phyloP scores from a whole-genome alignment of 2,329 filamentous ascomycete species.

The Fusarium sp. region DNA sequence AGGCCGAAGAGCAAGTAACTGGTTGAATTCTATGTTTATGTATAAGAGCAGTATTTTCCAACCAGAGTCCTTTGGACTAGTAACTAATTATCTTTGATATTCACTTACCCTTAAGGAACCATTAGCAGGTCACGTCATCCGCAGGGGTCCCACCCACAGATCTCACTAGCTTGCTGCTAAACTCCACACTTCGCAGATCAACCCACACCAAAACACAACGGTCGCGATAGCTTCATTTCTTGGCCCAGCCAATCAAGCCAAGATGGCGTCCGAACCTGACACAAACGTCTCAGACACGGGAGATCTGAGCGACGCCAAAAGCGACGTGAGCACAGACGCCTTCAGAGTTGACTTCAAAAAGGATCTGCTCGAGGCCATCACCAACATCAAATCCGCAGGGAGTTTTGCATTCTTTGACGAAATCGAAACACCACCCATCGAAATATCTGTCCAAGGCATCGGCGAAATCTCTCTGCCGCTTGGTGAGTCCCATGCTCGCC shows the following conservation, averaged over 20 bases:
- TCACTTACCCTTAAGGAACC: too few relatives aligned
- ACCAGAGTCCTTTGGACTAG: too few relatives aligned
- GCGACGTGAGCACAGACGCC: conserved; percentile 2
- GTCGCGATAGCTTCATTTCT: not conserved
- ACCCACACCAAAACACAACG: not conserved
- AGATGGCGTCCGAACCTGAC: not conserved
- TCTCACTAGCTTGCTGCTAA: too few relatives aligned
- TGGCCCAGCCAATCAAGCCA: not conserved
- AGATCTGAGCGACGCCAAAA: not conserved
- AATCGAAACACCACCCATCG: not conserved
- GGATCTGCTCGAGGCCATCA: conserved; percentile 7
- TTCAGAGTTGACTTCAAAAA: not conserved
- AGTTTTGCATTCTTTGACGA: not conserved
- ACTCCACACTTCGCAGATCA: too few relatives aligned
- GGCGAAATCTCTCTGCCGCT: not conserved
- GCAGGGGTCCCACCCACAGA: too few relatives aligned
- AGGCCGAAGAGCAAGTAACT: too few relatives aligned
- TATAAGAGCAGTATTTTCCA: too few relatives aligned
- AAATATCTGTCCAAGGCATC: conserved; percentile 5
- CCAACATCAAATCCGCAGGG: not conserved
- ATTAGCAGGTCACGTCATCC: too few relatives aligned
- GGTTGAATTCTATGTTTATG: too few relatives aligned
- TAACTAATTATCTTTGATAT: too few relatives aligned
- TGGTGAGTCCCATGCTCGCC: conserved; percentile 2
- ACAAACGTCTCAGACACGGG: not conserved